Conservation (phyloP, 768 basidiomycete genomes). For the Udeniomyces megalosporus region DNA sequence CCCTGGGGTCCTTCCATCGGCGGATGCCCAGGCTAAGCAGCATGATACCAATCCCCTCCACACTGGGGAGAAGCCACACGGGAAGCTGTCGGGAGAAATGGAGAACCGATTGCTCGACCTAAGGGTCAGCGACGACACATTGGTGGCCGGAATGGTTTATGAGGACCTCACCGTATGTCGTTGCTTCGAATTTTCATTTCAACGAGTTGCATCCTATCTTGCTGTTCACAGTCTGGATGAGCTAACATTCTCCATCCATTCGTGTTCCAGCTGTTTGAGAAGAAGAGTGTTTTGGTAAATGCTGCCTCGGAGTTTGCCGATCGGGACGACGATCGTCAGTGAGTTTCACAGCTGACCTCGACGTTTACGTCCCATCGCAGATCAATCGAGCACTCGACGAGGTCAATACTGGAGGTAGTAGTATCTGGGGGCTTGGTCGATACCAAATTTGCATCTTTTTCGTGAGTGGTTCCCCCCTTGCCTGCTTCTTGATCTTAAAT, state of each 20-base stretch:
- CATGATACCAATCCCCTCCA: no score
- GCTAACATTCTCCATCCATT: no score
- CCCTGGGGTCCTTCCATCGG: no score
- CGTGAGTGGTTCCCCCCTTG: conserved; percentile 24
- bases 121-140: background rate
- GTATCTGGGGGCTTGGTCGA: conserved; percentile 21
- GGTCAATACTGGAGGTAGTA: conserved; percentile 1
- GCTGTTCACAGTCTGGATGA: no score
- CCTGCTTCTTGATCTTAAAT: background rate
- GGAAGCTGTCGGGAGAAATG: no score
- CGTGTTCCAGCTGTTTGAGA: conserved; percentile 1
- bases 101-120: background rate
- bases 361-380: background rate
- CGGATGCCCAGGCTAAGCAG: no score
- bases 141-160: background rate
- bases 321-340: background rate
- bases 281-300: conserved; percentile 1
- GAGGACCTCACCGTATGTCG: conserved; percentile 6
- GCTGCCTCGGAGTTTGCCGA: background rate
- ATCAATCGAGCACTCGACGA: conserved; percentile 6
- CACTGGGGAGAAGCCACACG: no score
- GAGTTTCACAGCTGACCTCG: background rate
- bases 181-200: no score
- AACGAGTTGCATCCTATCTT: no score
- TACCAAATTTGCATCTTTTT: conserved; percentile 30